These are phyloP conservation scores for Penicillium paxilli DNA, from an alignment of 495 filamentous ascomycete species.

Conservation along the genomic window DNA sequence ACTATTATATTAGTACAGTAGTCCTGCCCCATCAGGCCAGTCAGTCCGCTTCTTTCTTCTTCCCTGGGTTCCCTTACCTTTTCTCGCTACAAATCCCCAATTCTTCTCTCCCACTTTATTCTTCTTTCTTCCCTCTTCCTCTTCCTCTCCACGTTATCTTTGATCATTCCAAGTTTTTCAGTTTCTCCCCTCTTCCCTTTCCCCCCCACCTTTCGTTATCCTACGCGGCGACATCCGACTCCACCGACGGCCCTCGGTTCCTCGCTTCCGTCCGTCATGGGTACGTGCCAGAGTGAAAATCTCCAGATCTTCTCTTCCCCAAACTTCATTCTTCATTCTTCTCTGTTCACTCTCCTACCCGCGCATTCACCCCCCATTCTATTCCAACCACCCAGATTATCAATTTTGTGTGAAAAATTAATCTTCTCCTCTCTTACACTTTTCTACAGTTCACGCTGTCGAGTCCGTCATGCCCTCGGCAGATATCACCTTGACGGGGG, in stretches of 20 bases:
- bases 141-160: no score
- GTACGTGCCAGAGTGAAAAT: conserved; percentile 10
- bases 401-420: no score
- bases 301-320: background rate
- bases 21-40: conserved; percentile 12
- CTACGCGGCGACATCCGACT: background rate
- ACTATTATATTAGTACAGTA: no score
- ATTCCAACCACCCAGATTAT: background rate
- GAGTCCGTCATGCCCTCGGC: conserved; percentile 28
- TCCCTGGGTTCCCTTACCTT: no score
- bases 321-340: background rate
- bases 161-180: background rate
- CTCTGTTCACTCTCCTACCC: background rate
- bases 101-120: background rate
- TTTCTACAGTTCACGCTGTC: conserved; percentile 37
- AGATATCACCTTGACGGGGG: conserved; percentile 23
- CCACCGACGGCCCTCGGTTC: conserved; percentile 5
- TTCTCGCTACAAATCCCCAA: background rate
- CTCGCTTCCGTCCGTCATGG: conserved; percentile 9
- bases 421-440: background rate
- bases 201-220: background rate
- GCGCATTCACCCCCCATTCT: no score
- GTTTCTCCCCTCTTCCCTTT: background rate
- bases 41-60: conserved; percentile 6
- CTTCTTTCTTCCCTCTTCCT: background rate